phyloP scores from a whole-genome alignment of 768 basidiomycete genomes.

The Xerocomellus dryophilus region DNA sequence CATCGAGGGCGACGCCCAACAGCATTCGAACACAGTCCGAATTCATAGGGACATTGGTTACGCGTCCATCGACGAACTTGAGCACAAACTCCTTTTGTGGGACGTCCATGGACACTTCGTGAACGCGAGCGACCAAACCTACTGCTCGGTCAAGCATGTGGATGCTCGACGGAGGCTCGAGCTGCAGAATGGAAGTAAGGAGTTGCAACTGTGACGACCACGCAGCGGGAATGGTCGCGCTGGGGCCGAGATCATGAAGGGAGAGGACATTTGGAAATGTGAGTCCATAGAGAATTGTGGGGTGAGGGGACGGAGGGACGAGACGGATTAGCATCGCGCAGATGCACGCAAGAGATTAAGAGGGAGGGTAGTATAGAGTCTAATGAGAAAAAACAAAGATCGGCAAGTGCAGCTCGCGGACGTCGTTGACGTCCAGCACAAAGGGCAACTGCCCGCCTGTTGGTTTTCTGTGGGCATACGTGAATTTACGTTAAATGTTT shows the following conservation, averaged over 20 bases:
- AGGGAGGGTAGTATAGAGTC: constrained; percentile 23
- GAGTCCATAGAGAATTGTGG: constrained; percentile 59
- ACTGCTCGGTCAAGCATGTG: constrained; percentile 62
- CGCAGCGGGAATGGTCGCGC: constrained; percentile 39
- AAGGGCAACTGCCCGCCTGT: constrained; percentile 17
- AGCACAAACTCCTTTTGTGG: constrained; percentile 44
- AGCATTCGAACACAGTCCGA: constrained; percentile 44
- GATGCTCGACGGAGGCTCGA: constrained; percentile 49
- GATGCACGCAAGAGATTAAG: constrained; percentile 21
- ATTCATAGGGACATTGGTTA: constrained; percentile 48
- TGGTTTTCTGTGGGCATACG: constrained; percentile 31
- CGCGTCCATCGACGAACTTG: constrained; percentile 55
- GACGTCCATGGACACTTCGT: constrained; percentile 64
- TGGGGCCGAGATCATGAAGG: constrained; percentile 31
- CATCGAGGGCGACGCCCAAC: constrained; percentile 49
- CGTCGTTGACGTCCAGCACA: constrained; percentile 33
- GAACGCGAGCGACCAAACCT: constrained; percentile 51
- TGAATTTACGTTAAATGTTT: constrained; percentile 30
- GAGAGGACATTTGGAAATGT: constrained; percentile 45
- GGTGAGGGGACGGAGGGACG: constrained; percentile 40
- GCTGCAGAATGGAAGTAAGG: constrained; percentile 46
- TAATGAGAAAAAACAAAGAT: constrained; percentile 11
- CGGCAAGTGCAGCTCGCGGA: constrained; percentile 7
- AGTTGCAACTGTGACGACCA: constrained; percentile 57
- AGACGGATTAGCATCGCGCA: constrained; percentile 58